phyloP scores from a whole-genome alignment of 2,329 filamentous ascomycete genomes.

The Fusarium sacchari region DNA sequence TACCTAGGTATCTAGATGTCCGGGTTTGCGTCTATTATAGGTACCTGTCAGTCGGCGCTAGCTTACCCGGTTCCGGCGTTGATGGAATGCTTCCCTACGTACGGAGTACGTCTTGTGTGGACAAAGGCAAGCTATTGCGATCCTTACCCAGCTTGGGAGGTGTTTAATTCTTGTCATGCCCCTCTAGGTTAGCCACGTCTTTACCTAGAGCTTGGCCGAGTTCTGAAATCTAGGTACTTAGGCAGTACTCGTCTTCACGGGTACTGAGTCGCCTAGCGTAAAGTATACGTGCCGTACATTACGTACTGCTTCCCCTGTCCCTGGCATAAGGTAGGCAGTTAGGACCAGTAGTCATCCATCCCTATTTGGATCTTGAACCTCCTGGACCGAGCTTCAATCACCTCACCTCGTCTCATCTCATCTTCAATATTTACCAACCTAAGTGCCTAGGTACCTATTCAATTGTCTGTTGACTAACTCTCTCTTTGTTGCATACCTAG shows the following conservation, averaged over 20 bases:
- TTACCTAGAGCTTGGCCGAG: not conserved
- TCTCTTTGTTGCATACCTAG: not conserved
- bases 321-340: not conserved
- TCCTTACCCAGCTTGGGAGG: not conserved
- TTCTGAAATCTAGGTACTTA: not conserved
- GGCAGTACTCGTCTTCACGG: not conserved
- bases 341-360: constrained; percentile 6
- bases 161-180: not conserved
- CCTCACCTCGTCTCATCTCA: constrained; percentile 25
- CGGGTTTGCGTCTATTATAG: not conserved
- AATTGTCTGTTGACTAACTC: not conserved
- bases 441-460: not conserved
- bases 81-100: not conserved
- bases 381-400: constrained; percentile 26
- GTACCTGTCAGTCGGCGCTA: not conserved
- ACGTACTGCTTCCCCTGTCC: constrained; percentile 10
- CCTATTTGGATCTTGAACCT: constrained; percentile 27
- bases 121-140: not conserved
- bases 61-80: constrained; percentile 5
- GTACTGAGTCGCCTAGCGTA: not conserved
- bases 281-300: not conserved
- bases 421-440: not conserved
- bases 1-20: too few relatives aligned
- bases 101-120: too few relatives aligned
- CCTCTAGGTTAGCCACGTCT: not conserved